Evolutionary conservation across 805 yeast species (phyloP).

Genomic region (Sugiyamaella qingdaonensis): DNA sequence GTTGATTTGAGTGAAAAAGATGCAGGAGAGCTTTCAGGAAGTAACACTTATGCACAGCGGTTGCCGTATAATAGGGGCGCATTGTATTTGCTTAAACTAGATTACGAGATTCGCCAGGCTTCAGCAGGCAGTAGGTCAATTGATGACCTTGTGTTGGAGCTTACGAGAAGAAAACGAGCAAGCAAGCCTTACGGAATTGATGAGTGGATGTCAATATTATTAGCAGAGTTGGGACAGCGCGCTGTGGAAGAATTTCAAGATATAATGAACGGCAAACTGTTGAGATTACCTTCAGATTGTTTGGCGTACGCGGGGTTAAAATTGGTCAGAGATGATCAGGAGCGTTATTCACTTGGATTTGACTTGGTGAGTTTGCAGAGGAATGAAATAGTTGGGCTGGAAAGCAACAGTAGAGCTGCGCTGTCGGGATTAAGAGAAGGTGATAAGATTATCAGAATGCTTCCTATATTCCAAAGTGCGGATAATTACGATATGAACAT

Average conservation of each 20-base stretch:
- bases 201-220: neutral
- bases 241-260: neutral
- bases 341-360: neutral
- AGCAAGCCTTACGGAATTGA: neutral
- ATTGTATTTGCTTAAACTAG: neutral
- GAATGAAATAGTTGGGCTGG: neutral
- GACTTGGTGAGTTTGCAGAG: neutral
- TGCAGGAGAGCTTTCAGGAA: neutral
- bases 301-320: neutral
- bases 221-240: neutral
- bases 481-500: neutral
- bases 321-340: neutral
- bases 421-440: neutral
- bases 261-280: neutral
- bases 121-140: neutral
- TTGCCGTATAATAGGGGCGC: neutral
- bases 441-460: neutral
- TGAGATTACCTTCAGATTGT: neutral
- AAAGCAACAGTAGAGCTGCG: neutral
- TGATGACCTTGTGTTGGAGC: neutral
- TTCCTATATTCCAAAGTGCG: neutral
- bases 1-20: neutral
- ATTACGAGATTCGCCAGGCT: neutral
- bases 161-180: neutral
- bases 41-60: neutral